Percentiles rank a stretch among this genome's conserved stretches.
These are phyloP conservation scores for Harrya chromipes DNA, from an alignment of 768 basidiomycete species.

Conservation along the genomic window DNA sequence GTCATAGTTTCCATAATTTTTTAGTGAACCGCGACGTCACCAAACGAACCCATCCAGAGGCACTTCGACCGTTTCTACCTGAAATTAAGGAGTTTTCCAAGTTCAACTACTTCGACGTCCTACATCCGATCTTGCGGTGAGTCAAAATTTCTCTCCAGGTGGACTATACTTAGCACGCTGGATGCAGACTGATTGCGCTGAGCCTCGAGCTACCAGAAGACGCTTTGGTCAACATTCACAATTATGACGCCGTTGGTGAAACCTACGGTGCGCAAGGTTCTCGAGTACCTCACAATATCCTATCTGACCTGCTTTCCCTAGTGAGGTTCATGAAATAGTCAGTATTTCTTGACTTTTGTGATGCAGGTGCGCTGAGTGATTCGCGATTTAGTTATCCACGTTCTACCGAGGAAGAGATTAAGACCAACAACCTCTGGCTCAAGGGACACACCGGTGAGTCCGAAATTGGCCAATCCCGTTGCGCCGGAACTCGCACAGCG, in stretches of 20 bases:
- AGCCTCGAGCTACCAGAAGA: slow-evolving; percentile 57
- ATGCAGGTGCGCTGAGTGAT: not conserved
- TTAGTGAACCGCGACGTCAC: slow-evolving; percentile 50
- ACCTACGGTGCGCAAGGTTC: slow-evolving; percentile 35
- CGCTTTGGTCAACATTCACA: slow-evolving; percentile 46
- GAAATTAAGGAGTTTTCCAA: slow-evolving; percentile 50
- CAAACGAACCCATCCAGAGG: slow-evolving; percentile 47
- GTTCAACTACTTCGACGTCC: slow-evolving; percentile 50
- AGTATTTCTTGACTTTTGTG: slow-evolving; percentile 11
- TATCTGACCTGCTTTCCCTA: slow-evolving; percentile 18
- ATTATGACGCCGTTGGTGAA: slow-evolving; percentile 40
- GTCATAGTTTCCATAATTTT: too few species aligned
- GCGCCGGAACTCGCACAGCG: too few species aligned
- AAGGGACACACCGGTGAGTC: slow-evolving; percentile 55
- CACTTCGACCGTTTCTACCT: slow-evolving; percentile 47
- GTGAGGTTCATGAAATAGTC: slow-evolving; percentile 70
- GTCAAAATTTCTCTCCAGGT: not conserved
- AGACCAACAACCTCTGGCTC: slow-evolving; percentile 54
- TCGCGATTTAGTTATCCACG: slow-evolving; percentile 43
- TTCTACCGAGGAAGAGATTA: slow-evolving; percentile 45
- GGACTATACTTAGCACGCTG: not conserved
- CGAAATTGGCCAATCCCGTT: too few species aligned
- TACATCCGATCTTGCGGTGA: slow-evolving; percentile 48
- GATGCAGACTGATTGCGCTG: slow-evolving; percentile 43
- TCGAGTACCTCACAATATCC: not conserved